Base-by-base conservation (phyloP, 2,329 filamentous ascomycete species). In the Neonectria hederae region DNA sequence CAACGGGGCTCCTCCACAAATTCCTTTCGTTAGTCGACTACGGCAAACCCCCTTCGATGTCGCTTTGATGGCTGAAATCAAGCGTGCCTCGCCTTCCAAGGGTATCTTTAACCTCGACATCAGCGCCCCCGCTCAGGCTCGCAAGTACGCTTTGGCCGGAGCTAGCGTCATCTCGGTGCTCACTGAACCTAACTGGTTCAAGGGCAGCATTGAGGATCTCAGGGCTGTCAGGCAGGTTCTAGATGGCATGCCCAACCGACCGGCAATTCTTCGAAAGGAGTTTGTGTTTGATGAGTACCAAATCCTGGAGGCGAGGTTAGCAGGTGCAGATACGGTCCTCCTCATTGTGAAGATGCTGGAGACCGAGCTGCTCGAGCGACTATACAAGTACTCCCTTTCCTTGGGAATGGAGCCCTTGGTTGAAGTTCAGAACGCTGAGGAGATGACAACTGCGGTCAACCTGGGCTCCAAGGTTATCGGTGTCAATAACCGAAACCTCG, bases 241-340 rank as follows among this genome's bases (percentile, higher is more conserved):
- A n/a, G 89, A 94, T 72, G 91, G 92, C 13, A 94, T 99, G 90
- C 90, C 93, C 1, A 97, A 97, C 76, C 87, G 96, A 56, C 97
- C 96, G 3, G 97, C 95, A 2, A 87, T 99, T 13, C 82, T 99
- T 30, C 90, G 97, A 24, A 99, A 99, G 77, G 96, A 99, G 73
- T 99, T 99, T 74, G 89, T 99, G 43, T 99, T 98, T 74, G 94
- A 98, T 49, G 94, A 98, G 77, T 99, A 99, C 76, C 96, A 99
- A 78, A 98, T 99, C 58, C 85, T 99, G 7, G 96, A 99, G 80
- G 96, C 94, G 28, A 87, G 97, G 52, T 82, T 99, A 60, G 94
- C 95, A 13, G 96, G 96, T 69, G 96, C 96, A 8, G 95, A 99
- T 78, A 97, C 95, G 0, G 91, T 99, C 19, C 84, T 99, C 26